Evolutionary conservation across 2,329 filamentous ascomycete species (phyloP).

Genomic region (Endoconidiophora polonica): DNA sequence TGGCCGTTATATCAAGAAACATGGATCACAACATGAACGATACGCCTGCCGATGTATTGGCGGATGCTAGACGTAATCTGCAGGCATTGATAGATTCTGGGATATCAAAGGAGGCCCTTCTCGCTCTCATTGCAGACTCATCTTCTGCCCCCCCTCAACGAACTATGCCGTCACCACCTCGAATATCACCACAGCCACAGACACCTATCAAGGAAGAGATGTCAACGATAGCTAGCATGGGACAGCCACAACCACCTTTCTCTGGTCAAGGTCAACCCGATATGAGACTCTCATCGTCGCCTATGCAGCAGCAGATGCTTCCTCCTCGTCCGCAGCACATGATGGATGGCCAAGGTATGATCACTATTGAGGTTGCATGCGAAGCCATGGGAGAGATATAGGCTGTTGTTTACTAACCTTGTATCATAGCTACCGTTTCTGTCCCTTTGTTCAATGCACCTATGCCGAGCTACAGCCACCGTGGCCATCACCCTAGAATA

Average conservation of each 20-base stretch:
- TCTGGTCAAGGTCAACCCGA: slow-evolving; percentile 13
- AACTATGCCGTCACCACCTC: slow-evolving; percentile 6
- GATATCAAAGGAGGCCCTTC: slow-evolving; percentile 25
- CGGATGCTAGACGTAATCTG: slow-evolving; percentile 28
- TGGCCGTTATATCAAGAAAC: too few relatives aligned
- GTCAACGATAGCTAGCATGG: slow-evolving; percentile 12
- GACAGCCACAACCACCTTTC: slow-evolving; percentile 9
- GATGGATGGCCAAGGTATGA: slow-evolving; percentile 9
- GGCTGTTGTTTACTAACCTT: slow-evolving; percentile 13
- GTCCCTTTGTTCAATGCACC: slow-evolving; percentile 20
- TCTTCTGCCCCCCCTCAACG: slow-evolving; percentile 10
- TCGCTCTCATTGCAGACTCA: slow-evolving; percentile 15
- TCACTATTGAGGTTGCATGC: slow-evolving; percentile 4
- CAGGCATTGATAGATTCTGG: slow-evolving; percentile 30
- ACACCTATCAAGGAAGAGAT: slow-evolving; percentile 12
- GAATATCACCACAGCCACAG: slow-evolving; percentile 12
- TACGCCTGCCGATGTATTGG: slow-evolving; percentile 27
- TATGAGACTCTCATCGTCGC: slow-evolving; percentile 20
- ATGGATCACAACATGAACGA: slow-evolving; percentile 16
- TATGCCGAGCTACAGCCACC: slow-evolving; percentile 23
- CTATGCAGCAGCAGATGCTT: slow-evolving; percentile 18
- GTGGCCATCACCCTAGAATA: slow-evolving; percentile 24
- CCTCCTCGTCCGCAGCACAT: background rate
- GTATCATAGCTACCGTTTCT: slow-evolving; percentile 12
- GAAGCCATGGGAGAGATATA: background rate